Evolutionary conservation across 2,329 filamentous ascomycete genomes (phyloP), one percentile per base, ranked within the genome.

Genomic region (Neonectria hederae): DNA sequence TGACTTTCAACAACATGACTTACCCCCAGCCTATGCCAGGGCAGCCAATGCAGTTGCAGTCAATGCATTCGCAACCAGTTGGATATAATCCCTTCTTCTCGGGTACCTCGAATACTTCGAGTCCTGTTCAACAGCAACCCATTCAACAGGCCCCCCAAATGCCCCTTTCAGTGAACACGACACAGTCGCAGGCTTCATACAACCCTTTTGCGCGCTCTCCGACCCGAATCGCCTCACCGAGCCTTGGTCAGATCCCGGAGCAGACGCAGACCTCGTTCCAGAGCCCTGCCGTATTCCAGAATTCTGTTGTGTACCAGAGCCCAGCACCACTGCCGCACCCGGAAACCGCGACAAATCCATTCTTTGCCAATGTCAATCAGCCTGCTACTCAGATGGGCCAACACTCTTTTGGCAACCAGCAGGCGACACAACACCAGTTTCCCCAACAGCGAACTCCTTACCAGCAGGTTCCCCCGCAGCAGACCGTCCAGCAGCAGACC

Each of bases 31-130:
- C 76, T 22, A 62, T 78, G 40, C 83, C 84, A 58, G 72, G 76
- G 19, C 76, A 78, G 63, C 76, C 76, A 38, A 79, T 81, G 5
- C 83, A 84, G 58, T 72, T 76, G 19, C 76, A 78, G 14, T 38
- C 76, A 38, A 79, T 82, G 5, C 83, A 84, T 58, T 72, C 76
- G 19, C 76, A 78, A 63, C 75, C 76, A 38, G 78, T 81, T 4
- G 79, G 79, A 57, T 84, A 86, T 69, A 88, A 88, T 64, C 85
- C 86, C 0, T 88, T 87, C 72, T 77, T 87, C 13, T 38, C 35
- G 14, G 35, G 35, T 14, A 14, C 35, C 55, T 69, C 78, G 14
- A 79, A 80, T 22, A 73, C 79, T 26, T 73, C 75, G 32, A 77
- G 76, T 49, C 75, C 66, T 63, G 54, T 72, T 14, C 76, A 76